Evolutionary conservation across 164 flowering plant genomes (phyloP).

Genomic region (Nymphaea thermarum): DNA sequence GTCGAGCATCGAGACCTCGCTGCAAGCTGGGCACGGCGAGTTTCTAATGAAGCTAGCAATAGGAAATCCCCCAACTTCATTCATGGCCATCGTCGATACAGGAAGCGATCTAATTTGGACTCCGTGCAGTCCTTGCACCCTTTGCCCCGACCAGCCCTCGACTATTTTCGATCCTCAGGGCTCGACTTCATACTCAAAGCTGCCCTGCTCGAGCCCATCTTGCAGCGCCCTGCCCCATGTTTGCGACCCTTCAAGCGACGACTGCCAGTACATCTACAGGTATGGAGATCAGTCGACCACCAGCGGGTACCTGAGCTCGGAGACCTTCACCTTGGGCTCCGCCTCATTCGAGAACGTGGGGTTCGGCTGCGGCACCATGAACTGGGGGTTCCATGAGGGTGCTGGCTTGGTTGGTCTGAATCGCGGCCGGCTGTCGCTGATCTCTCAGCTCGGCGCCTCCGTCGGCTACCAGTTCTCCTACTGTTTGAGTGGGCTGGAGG

Average conservation of each 20-base stretch:
- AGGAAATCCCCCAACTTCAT: constrained; percentile 55
- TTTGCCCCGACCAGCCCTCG: constrained; percentile 35
- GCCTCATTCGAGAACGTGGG: neutral
- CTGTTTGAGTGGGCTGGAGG: constrained; percentile 29
- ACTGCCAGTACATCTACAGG: neutral
- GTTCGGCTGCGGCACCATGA: constrained; percentile 17
- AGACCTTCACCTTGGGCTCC: constrained; percentile 10
- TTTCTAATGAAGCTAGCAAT: constrained; percentile 34
- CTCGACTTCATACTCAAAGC: constrained; percentile 21
- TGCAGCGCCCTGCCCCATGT: constrained; percentile 15
- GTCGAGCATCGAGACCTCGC: no score
- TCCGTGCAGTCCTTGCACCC: constrained; percentile 66
- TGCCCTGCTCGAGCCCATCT: constrained; percentile 8
- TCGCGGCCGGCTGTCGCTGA: constrained; percentile 28
- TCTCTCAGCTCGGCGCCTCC: constrained; percentile 20
- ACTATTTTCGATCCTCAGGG: constrained; percentile 35
- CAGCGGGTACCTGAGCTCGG: constrained; percentile 6
- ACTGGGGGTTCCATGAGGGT: constrained; percentile 6
- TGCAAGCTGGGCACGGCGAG: neutral
- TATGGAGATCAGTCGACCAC: neutral
- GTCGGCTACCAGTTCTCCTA: constrained; percentile 46
- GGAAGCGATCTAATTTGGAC: constrained; percentile 94
- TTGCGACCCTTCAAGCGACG: neutral
- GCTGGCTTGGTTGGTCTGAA: constrained; percentile 60
- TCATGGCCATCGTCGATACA: constrained; percentile 60